Percentiles rank a stretch among this genome's conserved stretches.
Conservation (phyloP, 495 filamentous ascomycete genomes). For the Talaromyces liani region DNA sequence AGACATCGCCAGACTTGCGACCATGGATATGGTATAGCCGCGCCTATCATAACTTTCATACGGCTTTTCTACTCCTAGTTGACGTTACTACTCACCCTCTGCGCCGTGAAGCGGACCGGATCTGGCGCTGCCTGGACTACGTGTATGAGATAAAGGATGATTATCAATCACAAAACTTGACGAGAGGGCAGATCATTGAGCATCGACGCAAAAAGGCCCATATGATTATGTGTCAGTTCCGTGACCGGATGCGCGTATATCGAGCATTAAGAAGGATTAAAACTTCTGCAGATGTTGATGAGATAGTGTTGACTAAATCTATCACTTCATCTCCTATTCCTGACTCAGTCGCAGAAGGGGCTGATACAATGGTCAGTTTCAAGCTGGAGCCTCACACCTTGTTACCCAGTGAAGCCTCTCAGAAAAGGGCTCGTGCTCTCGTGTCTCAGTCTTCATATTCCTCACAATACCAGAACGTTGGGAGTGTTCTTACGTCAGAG, state of each 20-base stretch:
- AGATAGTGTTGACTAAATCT: conserved; percentile 3
- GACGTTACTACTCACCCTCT: conserved; percentile 51
- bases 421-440: background rate
- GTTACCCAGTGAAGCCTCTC: background rate
- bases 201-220: conserved; percentile 26
- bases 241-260: conserved; percentile 27
- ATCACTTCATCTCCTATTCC: background rate
- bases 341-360: background rate
- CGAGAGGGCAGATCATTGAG: conserved; percentile 7
- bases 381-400: background rate
- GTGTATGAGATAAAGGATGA: conserved; percentile 41
- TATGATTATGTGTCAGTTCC: conserved; percentile 30
- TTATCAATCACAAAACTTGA: background rate
- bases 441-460: background rate
- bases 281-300: conserved; percentile 21
- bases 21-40: conserved; percentile 38
- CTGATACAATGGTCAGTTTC: background rate
- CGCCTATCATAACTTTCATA: conserved; percentile 41
- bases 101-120: conserved; percentile 47
- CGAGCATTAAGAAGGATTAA: conserved; percentile 27
- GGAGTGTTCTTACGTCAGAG: background rate
- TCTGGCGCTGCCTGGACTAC: conserved; percentile 65
- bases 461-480: background rate
- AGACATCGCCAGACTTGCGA: conserved; percentile 39
- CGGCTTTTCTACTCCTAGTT: conserved; percentile 34